Evolutionary conservation across 2,329 filamentous ascomycete genomes (phyloP), one percentile per base, ranked within the genome.

Genomic region (Oidium heveae): DNA sequence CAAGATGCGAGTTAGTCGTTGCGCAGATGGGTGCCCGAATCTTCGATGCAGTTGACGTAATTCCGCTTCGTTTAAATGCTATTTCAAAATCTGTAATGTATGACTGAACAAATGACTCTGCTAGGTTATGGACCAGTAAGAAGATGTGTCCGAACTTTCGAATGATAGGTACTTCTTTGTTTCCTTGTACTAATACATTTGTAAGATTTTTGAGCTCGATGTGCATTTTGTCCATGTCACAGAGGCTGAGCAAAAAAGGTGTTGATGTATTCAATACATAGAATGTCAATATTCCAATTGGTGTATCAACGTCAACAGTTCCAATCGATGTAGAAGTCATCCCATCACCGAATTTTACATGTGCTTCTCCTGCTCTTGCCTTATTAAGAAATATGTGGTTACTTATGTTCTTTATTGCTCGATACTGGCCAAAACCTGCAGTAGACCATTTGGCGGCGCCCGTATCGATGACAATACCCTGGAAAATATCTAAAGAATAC

Each of bases 391-490:
- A 9, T n/a, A 43, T 24, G 13, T 39, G 13, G 28, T 20, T 36
- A 15, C 22, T 1, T 16, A 53, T 24, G 33, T 44, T 39, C 20
- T 53, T 43, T 9, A 44, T 4, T 53, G 36, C 52, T 33, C 16
- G 24, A 53, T 28, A 53, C 28, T 53, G 34, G 18, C 18, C 18
- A n/a, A 28, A 44, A 18, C 52, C 39, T n/a, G 52, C 36, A n/a
- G 18, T 53, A 28, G 52, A 53, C 15, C 13, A 33, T 24, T 18
- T 43, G n/a, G 52, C 52, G 12, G 36, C 52, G 7, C 36, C 18
- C 43, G 39, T 53, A 43, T 53, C 52, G 36, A 53, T 53, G 10
- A 53, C 39, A 13, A 53, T 53, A 10, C 52, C 52, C n/a, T 43
- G 36, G 36, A 43, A 43, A 18, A 28, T 18, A 15, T 43, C n/a